Evolutionary conservation across 345 rosid genomes (phyloP), one percentile per base, ranked within the genome.

Genomic region (Citrus maxima): DNA sequence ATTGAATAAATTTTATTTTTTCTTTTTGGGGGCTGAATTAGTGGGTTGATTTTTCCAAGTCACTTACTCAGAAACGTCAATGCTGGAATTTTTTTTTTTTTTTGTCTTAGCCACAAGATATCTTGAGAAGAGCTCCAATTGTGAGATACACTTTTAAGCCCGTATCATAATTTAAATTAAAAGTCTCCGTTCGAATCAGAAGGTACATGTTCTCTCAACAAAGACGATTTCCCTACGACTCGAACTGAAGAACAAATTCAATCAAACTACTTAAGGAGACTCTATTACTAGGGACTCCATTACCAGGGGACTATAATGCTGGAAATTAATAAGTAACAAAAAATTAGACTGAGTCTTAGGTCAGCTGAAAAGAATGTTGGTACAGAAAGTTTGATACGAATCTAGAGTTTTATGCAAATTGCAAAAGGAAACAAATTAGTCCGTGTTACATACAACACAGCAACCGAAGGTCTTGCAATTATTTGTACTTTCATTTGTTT

Each of bases 41-140:
- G 2, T 28, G 10, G 67, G 37, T 63, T 28, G 37, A 63, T 28
- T n/a, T 63, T 63, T 63, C 35, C 22, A 5, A 16, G 58, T 19
- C 22, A 54, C 22, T 54, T 18, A 2, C 58, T 54, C 2, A 2
- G 9, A 30, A 19, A 28, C 16, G 35, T 30, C 37, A 63, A 63
- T 6, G 30, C 9, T 28, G 10, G 4, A 27, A 62, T 13, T 13
- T 27, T 32, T 32, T 32, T n/a, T 28, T 30, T 32, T 32, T 32
- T 32, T 32, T 28, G 3, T 28, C 30, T 28, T 3, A 32, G 0
- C 0, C 34, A 4, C 5, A 0, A 4, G 34, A 0, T 32, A 4
- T 32, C 0, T 0, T 32, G 0, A 0, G 0, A 3, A 32, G 0
- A 0, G 0, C 0, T 0, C 0, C 0, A 32, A 32, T 0, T 32